These are phyloP conservation scores for Claviceps fusiformis DNA, from an alignment of 2,329 filamentous ascomycete genomes.

Conservation along the genomic window DNA sequence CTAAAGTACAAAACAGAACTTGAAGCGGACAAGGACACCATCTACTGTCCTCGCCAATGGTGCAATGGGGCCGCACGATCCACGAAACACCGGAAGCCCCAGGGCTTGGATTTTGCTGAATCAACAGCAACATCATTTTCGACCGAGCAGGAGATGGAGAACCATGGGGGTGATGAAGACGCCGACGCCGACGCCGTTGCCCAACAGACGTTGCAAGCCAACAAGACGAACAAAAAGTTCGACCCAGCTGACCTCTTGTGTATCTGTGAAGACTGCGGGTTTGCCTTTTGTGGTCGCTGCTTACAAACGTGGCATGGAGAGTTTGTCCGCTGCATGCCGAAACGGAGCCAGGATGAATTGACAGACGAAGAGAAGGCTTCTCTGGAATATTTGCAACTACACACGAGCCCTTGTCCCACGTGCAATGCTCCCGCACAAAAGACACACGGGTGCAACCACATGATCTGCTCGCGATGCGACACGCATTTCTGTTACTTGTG, in stretches of 20 bases:
- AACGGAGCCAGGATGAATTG: slow-evolving; percentile 53
- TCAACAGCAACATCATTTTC: slow-evolving; percentile 7
- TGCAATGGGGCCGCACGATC: slow-evolving; percentile 80
- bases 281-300: slow-evolving; percentile 70
- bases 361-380: slow-evolving; percentile 77
- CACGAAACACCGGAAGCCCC: slow-evolving; percentile 57
- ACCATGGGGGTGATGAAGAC: slow-evolving; percentile 12
- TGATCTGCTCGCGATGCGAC: slow-evolving; percentile 81
- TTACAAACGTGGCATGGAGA: slow-evolving; percentile 85
- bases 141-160: slow-evolving; percentile 22
- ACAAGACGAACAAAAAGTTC: slow-evolving; percentile 16
- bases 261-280: slow-evolving; percentile 77
- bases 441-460: slow-evolving; percentile 89
- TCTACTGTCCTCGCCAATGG: slow-evolving; percentile 87
- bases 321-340: slow-evolving; percentile 54
- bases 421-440: slow-evolving; percentile 80
- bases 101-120: slow-evolving; percentile 48
- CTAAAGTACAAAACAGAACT: slow-evolving; percentile 88
- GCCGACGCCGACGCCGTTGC: neutral
- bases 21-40: slow-evolving; percentile 79
- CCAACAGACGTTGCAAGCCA: neutral
- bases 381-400: slow-evolving; percentile 64
- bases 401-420: slow-evolving; percentile 81
- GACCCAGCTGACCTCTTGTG: slow-evolving; percentile 52
- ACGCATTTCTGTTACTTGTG: slow-evolving; percentile 96